Percentiles rank a stretch among this genome's conserved stretches.
phyloP scores from a whole-genome alignment of 768 basidiomycete species.

The Suillus occidentalis region DNA sequence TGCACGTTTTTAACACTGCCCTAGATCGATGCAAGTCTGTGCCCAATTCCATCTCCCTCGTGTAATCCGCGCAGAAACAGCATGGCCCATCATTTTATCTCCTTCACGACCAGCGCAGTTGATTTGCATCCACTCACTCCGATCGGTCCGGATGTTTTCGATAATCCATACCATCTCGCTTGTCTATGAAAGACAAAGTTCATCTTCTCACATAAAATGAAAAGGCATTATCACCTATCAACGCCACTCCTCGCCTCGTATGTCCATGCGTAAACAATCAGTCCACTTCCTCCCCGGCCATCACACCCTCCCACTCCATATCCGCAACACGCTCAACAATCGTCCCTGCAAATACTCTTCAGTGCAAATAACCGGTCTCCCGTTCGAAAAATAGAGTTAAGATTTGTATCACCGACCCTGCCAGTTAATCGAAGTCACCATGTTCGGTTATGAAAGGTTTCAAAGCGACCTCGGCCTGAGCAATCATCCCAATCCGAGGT shows the following conservation, averaged over 20 bases:
- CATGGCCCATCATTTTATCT: conserved; percentile 7
- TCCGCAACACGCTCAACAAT: background rate
- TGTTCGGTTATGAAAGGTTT: conserved; percentile 3
- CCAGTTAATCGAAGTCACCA: background rate
- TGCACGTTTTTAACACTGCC: conserved; percentile 5
- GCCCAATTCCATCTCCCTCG: conserved; percentile 1
- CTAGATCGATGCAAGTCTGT: conserved; percentile 2
- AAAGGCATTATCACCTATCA: conserved; percentile 1
- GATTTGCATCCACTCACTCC: conserved; percentile 2
- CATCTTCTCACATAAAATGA: background rate
- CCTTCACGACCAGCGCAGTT: conserved; percentile 5
- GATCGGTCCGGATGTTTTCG: conserved; percentile 5
- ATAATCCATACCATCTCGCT: no score
- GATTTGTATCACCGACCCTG: conserved; percentile 1
- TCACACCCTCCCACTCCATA: background rate
- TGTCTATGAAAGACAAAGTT: conserved; percentile 6
- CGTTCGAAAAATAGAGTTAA: conserved; percentile 5
- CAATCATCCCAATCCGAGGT: conserved; percentile 28
- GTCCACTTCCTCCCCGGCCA: background rate
- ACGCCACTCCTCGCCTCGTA: conserved; percentile 8
- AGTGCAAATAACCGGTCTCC: conserved; percentile 1
- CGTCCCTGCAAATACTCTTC: background rate
- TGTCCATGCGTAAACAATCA: conserved; percentile 6
- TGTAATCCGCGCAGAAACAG: conserved; percentile 6
- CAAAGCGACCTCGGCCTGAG: background rate